Base-by-base conservation (phyloP, 164 flowering plant species). In the Piper betle region DNA sequence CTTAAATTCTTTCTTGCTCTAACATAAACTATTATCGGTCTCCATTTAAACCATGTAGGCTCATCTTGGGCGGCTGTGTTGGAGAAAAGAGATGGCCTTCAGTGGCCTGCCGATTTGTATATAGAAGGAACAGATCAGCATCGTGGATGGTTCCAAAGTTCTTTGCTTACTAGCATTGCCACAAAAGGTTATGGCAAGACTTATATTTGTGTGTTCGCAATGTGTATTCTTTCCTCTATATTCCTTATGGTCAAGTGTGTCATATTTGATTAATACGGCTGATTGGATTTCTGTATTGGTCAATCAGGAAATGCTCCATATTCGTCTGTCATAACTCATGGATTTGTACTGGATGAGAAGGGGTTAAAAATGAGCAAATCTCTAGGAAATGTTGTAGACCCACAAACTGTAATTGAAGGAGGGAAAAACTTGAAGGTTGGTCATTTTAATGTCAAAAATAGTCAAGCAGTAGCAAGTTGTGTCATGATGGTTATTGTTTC, bases 101-200 rank as follows among this genome's bases (percentile, higher is more conserved):
- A 73, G 71, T 82, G 67, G 62, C 97, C 99, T 59, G 99, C 99
- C 62, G 99, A 93, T 75, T 62, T 93, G 76, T 93, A 90, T 72
- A 88, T 93, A 64, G 99, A 93, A 74, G 99, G 99, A 25, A 73
- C 96, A 62, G 99, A 93, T 79, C 97, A 93, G 81, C 99, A 93
- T 74, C 97, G 99, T 66, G 99, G 99, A 33, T 93, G 99, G 99
- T 93, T 93, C 71, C 99, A 93, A 64, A 93, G 99, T 77, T 93
- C 99, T 59, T 75, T 93, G 74, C 67, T 93, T 58, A 90, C 99
- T 39, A 79, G 99, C 69, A 68, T 88, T 75, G 97, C 97, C 15
- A 83, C 96, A 19, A 82, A 73, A 81, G 91, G 89, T 83, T 25
- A 25, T 25, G 33, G 33, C 33, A 2, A 25, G 2, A 25, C 33